Evolutionary conservation across 78 protist species (phyloP).

Genomic region (Pigoraptor vietnamica): DNA sequence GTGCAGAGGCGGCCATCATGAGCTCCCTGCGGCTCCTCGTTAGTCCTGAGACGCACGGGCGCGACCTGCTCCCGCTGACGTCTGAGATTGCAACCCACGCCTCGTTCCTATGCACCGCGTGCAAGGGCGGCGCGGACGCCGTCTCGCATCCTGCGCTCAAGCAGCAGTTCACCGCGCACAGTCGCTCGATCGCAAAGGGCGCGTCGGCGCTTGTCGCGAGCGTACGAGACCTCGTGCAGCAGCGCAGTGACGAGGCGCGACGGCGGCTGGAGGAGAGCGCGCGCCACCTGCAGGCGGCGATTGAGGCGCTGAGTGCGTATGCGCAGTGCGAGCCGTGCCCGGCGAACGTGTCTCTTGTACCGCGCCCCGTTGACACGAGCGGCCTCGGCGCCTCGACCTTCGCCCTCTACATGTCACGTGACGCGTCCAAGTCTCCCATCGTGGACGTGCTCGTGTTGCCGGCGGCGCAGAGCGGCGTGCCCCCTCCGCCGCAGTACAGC

Average conservation of each 20-base stretch:
- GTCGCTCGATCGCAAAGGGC: background rate
- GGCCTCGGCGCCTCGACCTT: background rate
- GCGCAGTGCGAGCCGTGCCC: background rate
- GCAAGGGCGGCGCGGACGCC: background rate
- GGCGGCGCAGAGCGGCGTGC: background rate
- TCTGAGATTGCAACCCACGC: background rate
- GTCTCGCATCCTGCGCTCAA: background rate
- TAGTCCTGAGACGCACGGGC: background rate
- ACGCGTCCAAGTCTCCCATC: background rate
- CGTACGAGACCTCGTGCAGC: background rate
- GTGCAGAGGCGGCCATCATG: background rate
- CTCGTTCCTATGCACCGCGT: background rate
- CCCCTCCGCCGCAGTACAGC: background rate
- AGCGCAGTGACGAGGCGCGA: background rate
- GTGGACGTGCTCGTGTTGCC: background rate
- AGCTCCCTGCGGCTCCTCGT: background rate
- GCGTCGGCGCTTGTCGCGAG: background rate
- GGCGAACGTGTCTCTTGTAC: background rate
- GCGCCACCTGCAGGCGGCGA: background rate
- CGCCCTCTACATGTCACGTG: background rate
- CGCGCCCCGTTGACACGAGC: background rate
- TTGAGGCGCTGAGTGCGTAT: background rate
- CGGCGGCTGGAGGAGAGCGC: background rate
- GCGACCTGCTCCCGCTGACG: background rate
- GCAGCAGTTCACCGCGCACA: background rate